Percentiles rank a stretch among this genome's conserved stretches.
phyloP scores from a whole-genome alignment of 1,284 basidiomycete species.

The Volvariella surrecta region DNA sequence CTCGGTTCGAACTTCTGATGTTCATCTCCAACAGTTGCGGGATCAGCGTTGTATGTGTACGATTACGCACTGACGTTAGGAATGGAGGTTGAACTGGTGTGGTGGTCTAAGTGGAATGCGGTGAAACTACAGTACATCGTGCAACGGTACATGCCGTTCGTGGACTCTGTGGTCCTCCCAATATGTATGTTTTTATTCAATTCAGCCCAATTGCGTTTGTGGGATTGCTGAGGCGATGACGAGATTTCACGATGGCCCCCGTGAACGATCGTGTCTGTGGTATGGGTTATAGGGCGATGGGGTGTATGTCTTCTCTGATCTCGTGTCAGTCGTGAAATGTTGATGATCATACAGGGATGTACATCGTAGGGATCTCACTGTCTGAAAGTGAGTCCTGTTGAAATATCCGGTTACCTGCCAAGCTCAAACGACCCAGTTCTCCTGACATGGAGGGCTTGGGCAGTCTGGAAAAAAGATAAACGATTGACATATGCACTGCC shows the following conservation, averaged over 20 bases:
- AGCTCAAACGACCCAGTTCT: conserved; percentile 4
- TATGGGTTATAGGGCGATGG: neutral
- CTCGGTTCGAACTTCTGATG: no score
- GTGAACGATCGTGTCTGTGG: neutral
- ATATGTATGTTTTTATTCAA: neutral
- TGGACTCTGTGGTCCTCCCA: neutral
- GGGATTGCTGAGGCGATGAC: no score
- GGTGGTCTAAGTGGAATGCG: neutral
- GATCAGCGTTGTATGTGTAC: neutral
- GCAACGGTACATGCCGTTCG: neutral
- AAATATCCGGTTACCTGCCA: neutral
- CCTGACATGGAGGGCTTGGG: conserved; percentile 8
- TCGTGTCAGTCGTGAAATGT: neutral
- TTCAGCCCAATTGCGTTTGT: neutral
- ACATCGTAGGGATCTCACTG: neutral
- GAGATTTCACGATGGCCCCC: no score
- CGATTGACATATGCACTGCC: conserved; percentile 3
- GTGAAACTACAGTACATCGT: neutral
- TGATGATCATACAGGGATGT: neutral
- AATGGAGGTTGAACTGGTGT: neutral
- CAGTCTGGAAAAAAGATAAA: conserved; percentile 8
- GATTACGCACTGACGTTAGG: neutral
- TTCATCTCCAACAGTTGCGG: neutral
- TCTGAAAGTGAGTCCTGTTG: neutral
- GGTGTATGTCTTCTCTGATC: neutral